Percentiles rank a stretch among this genome's conserved stretches.
Conservation (phyloP, 495 filamentous ascomycete species). For the Penicillium macrosclerotiorum region DNA sequence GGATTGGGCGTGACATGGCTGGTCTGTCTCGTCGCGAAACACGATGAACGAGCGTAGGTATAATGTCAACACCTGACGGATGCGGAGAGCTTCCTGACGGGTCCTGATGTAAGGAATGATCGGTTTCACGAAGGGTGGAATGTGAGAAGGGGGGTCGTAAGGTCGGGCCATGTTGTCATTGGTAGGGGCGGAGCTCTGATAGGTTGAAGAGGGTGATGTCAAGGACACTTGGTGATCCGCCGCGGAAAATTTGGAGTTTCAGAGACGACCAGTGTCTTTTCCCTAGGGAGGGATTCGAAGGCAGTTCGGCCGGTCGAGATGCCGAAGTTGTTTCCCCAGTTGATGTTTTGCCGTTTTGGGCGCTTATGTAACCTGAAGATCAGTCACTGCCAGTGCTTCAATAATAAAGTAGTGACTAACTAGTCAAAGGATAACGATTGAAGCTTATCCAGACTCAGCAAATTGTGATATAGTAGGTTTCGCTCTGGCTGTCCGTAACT, state of each 20-base stretch:
- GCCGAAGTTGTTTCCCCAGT: background rate
- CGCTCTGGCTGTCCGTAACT: too few species aligned
- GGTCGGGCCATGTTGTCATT: slow-evolving; percentile 26
- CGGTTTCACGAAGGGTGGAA: slow-evolving; percentile 40
- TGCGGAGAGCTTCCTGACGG: slow-evolving; percentile 44
- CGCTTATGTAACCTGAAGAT: slow-evolving; percentile 23
- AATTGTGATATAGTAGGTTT: too few species aligned
- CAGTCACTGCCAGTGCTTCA: too few species aligned
- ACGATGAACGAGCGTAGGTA: slow-evolving; percentile 43
- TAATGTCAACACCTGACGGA: slow-evolving; percentile 43
- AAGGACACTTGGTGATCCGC: background rate
- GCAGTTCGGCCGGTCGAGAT: background rate
- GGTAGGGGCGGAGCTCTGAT: slow-evolving; percentile 2
- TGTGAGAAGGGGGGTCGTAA: slow-evolving; percentile 27
- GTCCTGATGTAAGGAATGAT: slow-evolving; percentile 46
- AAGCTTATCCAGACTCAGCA: too few species aligned
- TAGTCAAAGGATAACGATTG: too few species aligned
- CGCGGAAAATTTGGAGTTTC: background rate
- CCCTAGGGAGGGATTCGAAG: background rate
- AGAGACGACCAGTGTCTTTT: background rate
- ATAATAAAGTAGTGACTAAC: too few species aligned
- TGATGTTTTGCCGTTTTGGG: slow-evolving; percentile 19
- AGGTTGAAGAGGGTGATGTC: background rate
- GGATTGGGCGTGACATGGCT: slow-evolving; percentile 24
- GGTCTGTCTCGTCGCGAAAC: slow-evolving; percentile 27